These are phyloP conservation scores for Aegilops sharonensis DNA, from an alignment of 176 grass and related monocot genomes.

Conservation along the genomic window DNA sequence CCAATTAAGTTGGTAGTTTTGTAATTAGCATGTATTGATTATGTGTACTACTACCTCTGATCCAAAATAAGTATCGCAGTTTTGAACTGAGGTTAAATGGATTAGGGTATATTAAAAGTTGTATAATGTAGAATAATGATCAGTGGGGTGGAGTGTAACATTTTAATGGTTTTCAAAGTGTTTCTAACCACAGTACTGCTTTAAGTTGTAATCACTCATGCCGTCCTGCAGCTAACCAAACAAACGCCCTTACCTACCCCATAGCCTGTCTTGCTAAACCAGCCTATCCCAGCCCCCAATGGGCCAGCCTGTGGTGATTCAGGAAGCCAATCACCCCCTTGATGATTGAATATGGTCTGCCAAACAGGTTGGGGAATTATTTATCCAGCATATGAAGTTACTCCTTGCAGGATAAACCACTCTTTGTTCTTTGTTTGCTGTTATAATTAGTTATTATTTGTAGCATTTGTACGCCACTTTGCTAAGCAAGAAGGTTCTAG, in stretches of 20 bases:
- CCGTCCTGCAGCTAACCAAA: not conserved
- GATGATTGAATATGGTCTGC: not conserved
- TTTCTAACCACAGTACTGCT: not conserved
- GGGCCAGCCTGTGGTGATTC: not conserved
- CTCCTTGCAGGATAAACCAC: not conserved
- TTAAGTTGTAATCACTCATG: not conserved
- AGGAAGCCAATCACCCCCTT: not conserved
- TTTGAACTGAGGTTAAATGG: too few relatives aligned
- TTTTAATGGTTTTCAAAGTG: not conserved
- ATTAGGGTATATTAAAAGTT: not conserved
- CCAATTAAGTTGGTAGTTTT: not conserved
- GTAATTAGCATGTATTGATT: not conserved
- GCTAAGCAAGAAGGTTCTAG: not conserved
- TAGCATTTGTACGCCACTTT: not conserved
- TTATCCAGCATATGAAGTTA: not conserved
- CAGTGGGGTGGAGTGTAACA: not conserved
- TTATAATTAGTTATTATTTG: not conserved
- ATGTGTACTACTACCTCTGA: not conserved
- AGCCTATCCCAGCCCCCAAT: not conserved
- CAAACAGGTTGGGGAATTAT: not conserved
- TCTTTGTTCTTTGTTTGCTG: not conserved
- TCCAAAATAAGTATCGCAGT: too few relatives aligned
- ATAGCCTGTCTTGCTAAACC: not conserved
- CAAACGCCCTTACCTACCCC: not conserved
- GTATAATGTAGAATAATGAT: not conserved